phyloP scores from a whole-genome alignment of 2,329 filamentous ascomycete genomes.

The Niveomyces coronatus region DNA sequence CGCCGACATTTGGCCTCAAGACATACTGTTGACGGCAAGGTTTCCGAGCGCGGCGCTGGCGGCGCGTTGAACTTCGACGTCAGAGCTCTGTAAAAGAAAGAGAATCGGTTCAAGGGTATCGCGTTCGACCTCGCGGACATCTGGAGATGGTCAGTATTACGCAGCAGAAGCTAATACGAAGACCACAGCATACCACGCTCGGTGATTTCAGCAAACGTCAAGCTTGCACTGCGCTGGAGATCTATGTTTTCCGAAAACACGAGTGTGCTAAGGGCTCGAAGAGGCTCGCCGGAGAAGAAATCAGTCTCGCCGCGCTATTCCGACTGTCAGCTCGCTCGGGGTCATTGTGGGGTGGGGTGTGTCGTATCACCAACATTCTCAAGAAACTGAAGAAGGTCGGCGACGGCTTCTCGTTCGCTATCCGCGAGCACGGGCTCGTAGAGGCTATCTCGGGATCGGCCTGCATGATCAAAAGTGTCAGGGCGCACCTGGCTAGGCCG shows the following conservation, averaged over 20 bases:
- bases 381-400: constrained; percentile 87
- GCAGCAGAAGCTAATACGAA: neutral
- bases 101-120: constrained; percentile 94
- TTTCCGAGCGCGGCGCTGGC: constrained; percentile 95
- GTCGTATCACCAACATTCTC: constrained; percentile 63
- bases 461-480: constrained; percentile 28
- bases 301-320: constrained; percentile 85
- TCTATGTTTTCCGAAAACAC: constrained; percentile 99
- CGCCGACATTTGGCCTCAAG: neutral
- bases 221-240: constrained; percentile 88
- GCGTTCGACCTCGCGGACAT: constrained; percentile 91
- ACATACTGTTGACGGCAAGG: constrained; percentile 88
- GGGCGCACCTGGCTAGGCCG: too few species aligned
- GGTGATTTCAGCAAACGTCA: constrained; percentile 98
- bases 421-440: constrained; percentile 87
- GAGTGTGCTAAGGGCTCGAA: constrained; percentile 85
- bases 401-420: constrained; percentile 92
- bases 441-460: constrained; percentile 67
- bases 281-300: constrained; percentile 93
- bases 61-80: constrained; percentile 94
- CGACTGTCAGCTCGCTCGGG: constrained; percentile 15
- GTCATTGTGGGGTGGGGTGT: constrained; percentile 3
- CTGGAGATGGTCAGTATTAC: constrained; percentile 34
- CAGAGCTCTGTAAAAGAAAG: constrained; percentile 85
- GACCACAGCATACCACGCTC: constrained; percentile 65